A percentile compares a stretch with the other conserved stretches of the same genome.
phyloP scores from a whole-genome alignment of 176 grass and related monocot genomes.

The Aegilops tauschii region DNA sequence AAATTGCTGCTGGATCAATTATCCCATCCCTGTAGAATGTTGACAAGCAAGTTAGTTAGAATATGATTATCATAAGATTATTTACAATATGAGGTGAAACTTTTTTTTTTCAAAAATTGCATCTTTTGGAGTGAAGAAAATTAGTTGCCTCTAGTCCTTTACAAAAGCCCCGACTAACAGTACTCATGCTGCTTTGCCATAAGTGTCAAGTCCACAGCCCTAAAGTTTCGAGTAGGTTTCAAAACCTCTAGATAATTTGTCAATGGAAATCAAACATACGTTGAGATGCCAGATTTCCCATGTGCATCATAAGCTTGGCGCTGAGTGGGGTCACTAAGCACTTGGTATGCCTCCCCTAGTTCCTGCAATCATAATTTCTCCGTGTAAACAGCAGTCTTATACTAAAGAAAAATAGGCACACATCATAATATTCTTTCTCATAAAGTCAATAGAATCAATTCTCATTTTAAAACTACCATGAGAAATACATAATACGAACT shows the following conservation, averaged over 20 bases:
- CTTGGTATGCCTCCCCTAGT: slow-evolving; percentile 96
- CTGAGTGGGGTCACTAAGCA: slow-evolving; percentile 81
- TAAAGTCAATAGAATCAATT: background rate
- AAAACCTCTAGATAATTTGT: background rate
- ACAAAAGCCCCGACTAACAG: slow-evolving; percentile 7
- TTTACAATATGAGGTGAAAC: background rate
- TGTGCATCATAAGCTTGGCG: slow-evolving; percentile 75
- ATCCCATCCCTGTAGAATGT: slow-evolving; percentile 72
- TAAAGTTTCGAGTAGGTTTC: background rate
- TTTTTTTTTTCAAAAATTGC: background rate
- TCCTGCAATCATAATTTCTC: slow-evolving; percentile 48
- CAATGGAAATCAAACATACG: slow-evolving; percentile 48
- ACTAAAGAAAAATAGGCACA: slow-evolving; percentile 14
- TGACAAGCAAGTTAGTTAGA: slow-evolving; percentile 24
- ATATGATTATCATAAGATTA: background rate
- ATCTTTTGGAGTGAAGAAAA: slow-evolving; percentile 3
- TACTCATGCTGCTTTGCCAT: background rate
- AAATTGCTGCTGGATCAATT: slow-evolving; percentile 97
- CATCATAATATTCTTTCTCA: slow-evolving; percentile 5
- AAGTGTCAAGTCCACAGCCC: background rate
- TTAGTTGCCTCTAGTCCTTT: background rate
- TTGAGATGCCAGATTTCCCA: slow-evolving; percentile 95
- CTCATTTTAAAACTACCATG: background rate
- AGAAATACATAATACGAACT: background rate
- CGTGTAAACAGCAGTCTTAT: slow-evolving; percentile 4